Base-by-base conservation (phyloP, 2,329 filamentous ascomycete species). In the Ophiostoma angusticollis region DNA sequence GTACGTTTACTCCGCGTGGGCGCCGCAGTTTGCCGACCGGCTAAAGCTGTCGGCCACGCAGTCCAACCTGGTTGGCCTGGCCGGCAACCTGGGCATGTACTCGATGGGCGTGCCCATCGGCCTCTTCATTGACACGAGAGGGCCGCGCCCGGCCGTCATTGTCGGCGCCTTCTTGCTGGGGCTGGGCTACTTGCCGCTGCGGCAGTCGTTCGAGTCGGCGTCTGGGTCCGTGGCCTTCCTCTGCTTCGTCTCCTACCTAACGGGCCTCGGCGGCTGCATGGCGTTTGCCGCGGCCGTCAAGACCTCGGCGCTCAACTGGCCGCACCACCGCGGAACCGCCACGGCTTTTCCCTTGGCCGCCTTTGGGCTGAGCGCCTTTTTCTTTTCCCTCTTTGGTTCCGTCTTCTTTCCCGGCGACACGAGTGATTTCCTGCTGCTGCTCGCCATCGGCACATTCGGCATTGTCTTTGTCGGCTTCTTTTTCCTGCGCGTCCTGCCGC, bases 1-100 rank as follows among this genome's bases (percentile, higher is more conserved):
- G 85, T 96, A 98, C 74, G 89, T 87, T 55, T 98, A 95, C 62
- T 95, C 86, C 40, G 89, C 89, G 60, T 98, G 91, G 87, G 86
- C 84, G 12, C 91, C 91, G 16, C 87, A 95, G 61, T 95, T 95
- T 55, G 86, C 87, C 35, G 79, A 93, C 53, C 78, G 74, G 50
- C 68, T 98, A 51, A 78, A 81, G 55, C 74, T 96, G 45, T 86
- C 86, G 12, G 81, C 91, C n/a, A 96, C 89, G 3, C 72, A 95
- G 58, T 86, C 77, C 60, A 96, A 98, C 60, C 61, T 96, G 48
- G 87, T 98, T 54, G 87, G 83, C 31, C 68, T 82, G n/a, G 72
- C 75, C 33, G 83, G 78, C n/a, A 89, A 89, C 54, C 62, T 96
- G 53, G 89, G 89, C 53, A 94, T 95, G 84, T 96, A 96, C 61